Evolutionary conservation across 768 basidiomycete genomes (phyloP).

Genomic region (Dioszegia crocea): DNA sequence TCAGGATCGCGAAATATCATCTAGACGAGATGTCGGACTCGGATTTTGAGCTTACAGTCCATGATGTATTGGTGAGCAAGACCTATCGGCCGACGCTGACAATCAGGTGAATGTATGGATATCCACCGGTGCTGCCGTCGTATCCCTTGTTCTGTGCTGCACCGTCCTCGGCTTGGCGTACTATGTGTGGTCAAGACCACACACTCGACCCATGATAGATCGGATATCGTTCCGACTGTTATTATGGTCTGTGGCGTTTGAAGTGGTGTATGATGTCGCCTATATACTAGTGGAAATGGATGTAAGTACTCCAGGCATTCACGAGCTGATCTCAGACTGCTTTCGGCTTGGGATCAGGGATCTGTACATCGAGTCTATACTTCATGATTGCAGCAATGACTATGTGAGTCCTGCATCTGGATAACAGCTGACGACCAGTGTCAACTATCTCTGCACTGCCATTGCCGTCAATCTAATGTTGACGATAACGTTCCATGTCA

Average conservation of each 20-base stretch:
- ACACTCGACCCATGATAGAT: constrained; percentile 5
- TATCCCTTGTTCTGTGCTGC: neutral
- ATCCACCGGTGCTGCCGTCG: neutral
- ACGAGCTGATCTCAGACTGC: neutral
- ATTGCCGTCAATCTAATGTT: constrained; percentile 36
- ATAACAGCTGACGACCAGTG: constrained; percentile 6
- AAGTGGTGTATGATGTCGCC: constrained; percentile 20
- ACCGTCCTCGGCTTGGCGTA: constrained; percentile 1
- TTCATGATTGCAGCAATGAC: constrained; percentile 17
- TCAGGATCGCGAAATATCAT: too few species aligned
- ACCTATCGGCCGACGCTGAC: neutral
- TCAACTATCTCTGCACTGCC: constrained; percentile 25
- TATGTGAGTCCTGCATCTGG: constrained; percentile 8
- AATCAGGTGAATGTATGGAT: neutral
- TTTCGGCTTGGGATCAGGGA: neutral
- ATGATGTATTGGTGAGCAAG: neutral
- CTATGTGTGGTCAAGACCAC: constrained; percentile 1
- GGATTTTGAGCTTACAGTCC: neutral
- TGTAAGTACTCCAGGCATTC: constrained; percentile 6
- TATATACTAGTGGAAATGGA: constrained; percentile 11
- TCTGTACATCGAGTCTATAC: constrained; percentile 22
- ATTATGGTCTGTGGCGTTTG: constrained; percentile 23
- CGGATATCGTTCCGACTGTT: constrained; percentile 29
- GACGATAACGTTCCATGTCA: constrained; percentile 27
- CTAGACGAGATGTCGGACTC: too few species aligned